Percentiles rank a stretch among this genome's conserved stretches.
phyloP scores from a whole-genome alignment of 2,329 filamentous ascomycete species.

The Trichophaea hybrida region DNA sequence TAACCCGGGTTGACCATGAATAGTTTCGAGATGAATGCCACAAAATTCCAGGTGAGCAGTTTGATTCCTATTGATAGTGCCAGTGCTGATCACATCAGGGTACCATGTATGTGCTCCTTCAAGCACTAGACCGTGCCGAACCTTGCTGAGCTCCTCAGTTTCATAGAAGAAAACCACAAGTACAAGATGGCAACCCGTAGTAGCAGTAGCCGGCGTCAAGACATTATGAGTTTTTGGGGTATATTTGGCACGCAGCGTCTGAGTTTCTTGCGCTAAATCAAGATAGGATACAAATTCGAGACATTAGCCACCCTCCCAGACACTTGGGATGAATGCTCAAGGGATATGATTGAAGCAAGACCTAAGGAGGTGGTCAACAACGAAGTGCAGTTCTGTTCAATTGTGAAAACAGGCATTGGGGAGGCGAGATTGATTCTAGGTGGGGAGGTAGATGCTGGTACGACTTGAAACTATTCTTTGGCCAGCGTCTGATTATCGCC shows the following conservation, averaged over 20 bases:
- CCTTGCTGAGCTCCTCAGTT: conserved; percentile 39
- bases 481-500: neutral
- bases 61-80: neutral
- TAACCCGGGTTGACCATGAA: conserved; percentile 7
- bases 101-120: conserved; percentile 10
- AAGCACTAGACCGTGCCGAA: neutral
- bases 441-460: conserved; percentile 84
- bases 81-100: conserved; percentile 2
- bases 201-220: conserved; percentile 45
- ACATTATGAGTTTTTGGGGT: conserved; percentile 92
- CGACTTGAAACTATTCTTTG: too few species aligned
- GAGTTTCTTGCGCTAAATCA: neutral
- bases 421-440: conserved; percentile 61
- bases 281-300: conserved; percentile 87
- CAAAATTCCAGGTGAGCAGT: conserved; percentile 60
- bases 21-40: conserved; percentile 94
- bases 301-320: conserved; percentile 61
- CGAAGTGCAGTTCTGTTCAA: conserved; percentile 85
- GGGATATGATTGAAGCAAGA: conserved; percentile 65
- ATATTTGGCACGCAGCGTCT: conserved; percentile 13
- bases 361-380: conserved; percentile 65
- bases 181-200: conserved; percentile 50
- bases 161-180: conserved; percentile 79
- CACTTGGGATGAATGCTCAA: conserved; percentile 56
- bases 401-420: conserved; percentile 79